Percentiles rank a stretch among this genome's conserved stretches.
phyloP scores from a whole-genome alignment of 352 stramenopile genomes.

The Globisporangium rhizosaccharum region DNA sequence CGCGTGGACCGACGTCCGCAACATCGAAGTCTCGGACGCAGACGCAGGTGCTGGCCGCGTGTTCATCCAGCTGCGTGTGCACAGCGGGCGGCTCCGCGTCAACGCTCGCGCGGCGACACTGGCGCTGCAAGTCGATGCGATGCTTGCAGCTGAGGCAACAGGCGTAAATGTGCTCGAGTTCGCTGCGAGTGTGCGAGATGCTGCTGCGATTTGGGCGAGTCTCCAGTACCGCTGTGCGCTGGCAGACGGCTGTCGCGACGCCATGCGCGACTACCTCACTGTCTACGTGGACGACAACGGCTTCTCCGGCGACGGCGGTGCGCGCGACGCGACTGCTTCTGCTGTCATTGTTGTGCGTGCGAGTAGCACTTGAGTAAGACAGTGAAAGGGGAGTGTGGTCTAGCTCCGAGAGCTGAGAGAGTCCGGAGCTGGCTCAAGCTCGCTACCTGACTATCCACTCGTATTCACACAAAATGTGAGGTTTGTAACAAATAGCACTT shows the following conservation, averaged over 20 bases:
- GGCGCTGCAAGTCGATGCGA: background rate
- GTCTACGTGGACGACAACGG: slow-evolving; percentile 58
- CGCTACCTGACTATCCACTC: no score
- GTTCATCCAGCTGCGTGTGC: slow-evolving; percentile 36
- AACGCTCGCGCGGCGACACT: background rate
- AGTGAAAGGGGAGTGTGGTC: no score
- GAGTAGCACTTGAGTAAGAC: background rate
- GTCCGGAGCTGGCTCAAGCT: no score
- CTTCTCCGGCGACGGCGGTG: slow-evolving; percentile 30
- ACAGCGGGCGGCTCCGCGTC: slow-evolving; percentile 29
- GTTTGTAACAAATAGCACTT: no score
- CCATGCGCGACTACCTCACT: slow-evolving; percentile 27
- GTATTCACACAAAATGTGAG: no score
- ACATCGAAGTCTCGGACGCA: slow-evolving; percentile 30
- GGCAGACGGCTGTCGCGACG: slow-evolving; percentile 21
- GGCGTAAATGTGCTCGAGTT: slow-evolving; percentile 23
- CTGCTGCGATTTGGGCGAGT: slow-evolving; percentile 18
- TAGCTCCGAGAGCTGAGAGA: no score
- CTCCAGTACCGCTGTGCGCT: slow-evolving; percentile 37
- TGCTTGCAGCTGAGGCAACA: background rate
- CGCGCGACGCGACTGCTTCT: slow-evolving; percentile 19
- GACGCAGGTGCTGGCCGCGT: slow-evolving; percentile 35
- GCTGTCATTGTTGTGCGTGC: slow-evolving; percentile 7
- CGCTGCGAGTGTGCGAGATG: slow-evolving; percentile 17
- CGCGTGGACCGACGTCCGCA: slow-evolving; percentile 20